Base-by-base conservation (phyloP, 225 moss, liverwort and hornwort genomes). In the Takakia lepidozioides region DNA sequence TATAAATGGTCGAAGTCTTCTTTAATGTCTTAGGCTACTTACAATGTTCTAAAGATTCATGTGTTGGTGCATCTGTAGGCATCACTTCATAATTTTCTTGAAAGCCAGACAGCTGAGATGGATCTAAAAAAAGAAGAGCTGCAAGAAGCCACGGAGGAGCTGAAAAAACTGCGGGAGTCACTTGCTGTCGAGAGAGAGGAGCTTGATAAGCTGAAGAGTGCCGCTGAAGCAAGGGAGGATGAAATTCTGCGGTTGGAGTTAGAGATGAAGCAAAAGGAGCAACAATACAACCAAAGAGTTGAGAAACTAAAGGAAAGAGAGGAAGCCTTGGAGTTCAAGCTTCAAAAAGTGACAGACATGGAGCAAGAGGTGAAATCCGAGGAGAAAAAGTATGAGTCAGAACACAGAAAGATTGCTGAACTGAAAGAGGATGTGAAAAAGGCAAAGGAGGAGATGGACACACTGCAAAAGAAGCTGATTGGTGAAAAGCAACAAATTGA, bases 131-230 rank as follows among this genome's bases (percentile, higher is more conserved):
- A 73, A 48, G 71, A 70, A 29, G 73, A 67, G 24, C 54, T 83
- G 55, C 57, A 83, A 38, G 56, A 64, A 30, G 62, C 73, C 11
- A 81, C 67, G 65, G 61, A 53, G 27, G 81, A 85, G 43, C 62
- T 87, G 37, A 73, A 70, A 5, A 49, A 51, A 24, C 69, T 68
- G 25, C 87, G 66, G 43, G 57, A 43, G 39, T 28, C 42, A 25
- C 68, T 98, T 54, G 59, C 55, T 56, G 54, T 37, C n/a, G 90
- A 98, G 23, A 76, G 64, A 29, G 80, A 71, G 54, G 84, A 39
- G 19, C 38, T 70, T 16, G 57, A 60, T 20, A 35, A 8, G 19
- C 42, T 23, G 11, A 76, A 55, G 32, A 48, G 52, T 8, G 10
- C 48, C 19, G 69, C 58, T 24, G 58, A 43, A 2, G 56, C 56